Evolutionary conservation across 2,329 filamentous ascomycete species (phyloP), one percentile per base, ranked within the genome.

Genomic region (Hirsutella minnesotensis): DNA sequence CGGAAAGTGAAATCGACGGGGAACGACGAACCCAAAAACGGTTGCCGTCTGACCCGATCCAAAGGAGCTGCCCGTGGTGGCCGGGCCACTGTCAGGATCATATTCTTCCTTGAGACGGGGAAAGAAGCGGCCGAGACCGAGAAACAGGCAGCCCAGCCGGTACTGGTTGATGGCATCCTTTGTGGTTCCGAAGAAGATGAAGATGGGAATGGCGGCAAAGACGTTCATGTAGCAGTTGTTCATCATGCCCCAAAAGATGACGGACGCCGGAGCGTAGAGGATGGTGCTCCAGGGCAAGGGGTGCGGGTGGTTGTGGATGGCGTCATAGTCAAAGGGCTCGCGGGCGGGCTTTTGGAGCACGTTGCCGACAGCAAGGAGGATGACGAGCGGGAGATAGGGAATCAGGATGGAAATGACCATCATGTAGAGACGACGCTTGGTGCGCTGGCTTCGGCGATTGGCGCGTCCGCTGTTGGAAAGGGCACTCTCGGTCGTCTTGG

Each of bases 171-270:
- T 58, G 10, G 71, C 70, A 24, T 77, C 73, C 21, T 63, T 64
- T n/a, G 70, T 75, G 45, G 67, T 67, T 38, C 75, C 75, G 43
- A 78, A 79, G 56, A 75, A 75, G 24, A 66, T 35, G 35, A 77
- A 70, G 39, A 77, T 63, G 38, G 68, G 62, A 1, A 71, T 51
- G 4, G 64, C 59, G 3, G 70, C 67, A 3, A 72, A 40, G 42
- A 74, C 69, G 19, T 65, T 48, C 18, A 77, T 63, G 58, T 72
- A 79, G 42, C 61, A 62, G 45, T 65, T 62, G 49, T 73, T 71
- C 50, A 73, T 49, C 39, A 60, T 52, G 2, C 53, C 41, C 40
- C 67, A 69, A 12, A 54, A 51, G 13, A 72, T 49, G 15, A 60
- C 41, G 45, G 58, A 59, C 21, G 66, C 69, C 0, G 68, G 63